Evolutionary conservation across 768 basidiomycete genomes (phyloP).

Genomic region (Macrolepiota albuminosa): DNA sequence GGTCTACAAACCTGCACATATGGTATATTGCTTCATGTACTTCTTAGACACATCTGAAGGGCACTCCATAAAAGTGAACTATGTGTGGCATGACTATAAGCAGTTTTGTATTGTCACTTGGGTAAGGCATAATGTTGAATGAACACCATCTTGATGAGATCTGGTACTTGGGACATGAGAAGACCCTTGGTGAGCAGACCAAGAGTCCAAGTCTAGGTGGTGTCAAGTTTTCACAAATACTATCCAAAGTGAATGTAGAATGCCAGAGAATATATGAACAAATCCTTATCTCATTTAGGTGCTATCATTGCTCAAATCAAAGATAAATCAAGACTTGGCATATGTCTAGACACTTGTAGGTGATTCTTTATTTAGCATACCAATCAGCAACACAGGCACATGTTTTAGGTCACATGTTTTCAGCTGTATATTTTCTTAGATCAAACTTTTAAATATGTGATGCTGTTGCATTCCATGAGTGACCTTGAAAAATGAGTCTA

Average conservation of each 20-base stretch:
- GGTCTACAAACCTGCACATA: no score
- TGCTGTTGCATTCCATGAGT: no score
- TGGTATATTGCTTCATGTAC: no score
- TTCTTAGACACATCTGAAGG: no score
- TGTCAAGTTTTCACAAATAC: slow-evolving; percentile 50
- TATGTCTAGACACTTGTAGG: slow-evolving; percentile 84
- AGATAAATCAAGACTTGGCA: slow-evolving; percentile 71
- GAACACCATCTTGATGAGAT: slow-evolving; percentile 97
- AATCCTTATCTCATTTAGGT: slow-evolving; percentile 41
- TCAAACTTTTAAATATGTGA: background rate
- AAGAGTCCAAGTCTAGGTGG: slow-evolving; percentile 57
- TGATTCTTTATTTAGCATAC: background rate
- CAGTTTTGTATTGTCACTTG: background rate
- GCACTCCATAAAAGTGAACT: background rate
- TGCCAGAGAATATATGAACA: no score
- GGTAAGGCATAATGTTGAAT: slow-evolving; percentile 20
- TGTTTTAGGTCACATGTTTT: slow-evolving; percentile 64
- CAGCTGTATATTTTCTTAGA: slow-evolving; percentile 43
- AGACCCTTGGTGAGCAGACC: slow-evolving; percentile 58
- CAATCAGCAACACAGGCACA: background rate
- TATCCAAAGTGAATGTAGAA: no score
- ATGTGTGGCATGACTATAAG: no score
- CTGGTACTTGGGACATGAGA: slow-evolving; percentile 80
- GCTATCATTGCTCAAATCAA: slow-evolving; percentile 66
- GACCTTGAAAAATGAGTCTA: no score